These are phyloP conservation scores for Asterella californica DNA, from an alignment of 225 moss, liverwort and hornwort genomes.

Conservation along the genomic window DNA sequence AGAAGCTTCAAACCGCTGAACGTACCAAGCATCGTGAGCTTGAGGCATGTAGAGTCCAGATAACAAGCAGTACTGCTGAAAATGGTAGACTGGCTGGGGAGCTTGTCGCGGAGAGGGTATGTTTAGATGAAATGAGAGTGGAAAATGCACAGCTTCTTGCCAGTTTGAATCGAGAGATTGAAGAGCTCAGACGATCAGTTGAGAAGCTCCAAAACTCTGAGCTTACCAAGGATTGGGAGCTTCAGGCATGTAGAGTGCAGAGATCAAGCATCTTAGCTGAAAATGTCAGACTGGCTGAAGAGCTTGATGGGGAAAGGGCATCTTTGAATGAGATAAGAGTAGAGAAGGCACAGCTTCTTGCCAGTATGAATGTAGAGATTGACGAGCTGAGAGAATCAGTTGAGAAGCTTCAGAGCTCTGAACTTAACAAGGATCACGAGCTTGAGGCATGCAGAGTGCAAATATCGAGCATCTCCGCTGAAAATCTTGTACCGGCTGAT, in stretches of 20 bases:
- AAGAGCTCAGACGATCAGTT: conserved; percentile 13
- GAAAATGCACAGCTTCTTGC: conserved; percentile 22
- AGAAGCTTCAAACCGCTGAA: conserved; percentile 22
- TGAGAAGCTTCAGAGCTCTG: conserved; percentile 26
- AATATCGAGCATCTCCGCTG: conserved; percentile 20
- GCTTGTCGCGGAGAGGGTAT: conserved; percentile 16
- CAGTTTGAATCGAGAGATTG: conserved; percentile 23
- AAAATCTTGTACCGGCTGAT: conserved; percentile 21
- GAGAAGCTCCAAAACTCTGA: conserved; percentile 27
- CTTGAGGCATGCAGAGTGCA: conserved; percentile 22
- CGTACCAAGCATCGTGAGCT: conserved; percentile 11
- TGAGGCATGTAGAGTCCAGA: conserved; percentile 7
- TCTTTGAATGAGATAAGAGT: conserved; percentile 22
- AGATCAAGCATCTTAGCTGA: conserved; percentile 26
- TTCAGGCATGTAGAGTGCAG: conserved; percentile 19
- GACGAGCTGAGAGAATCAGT: conserved; percentile 7
- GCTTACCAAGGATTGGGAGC: conserved; percentile 21
- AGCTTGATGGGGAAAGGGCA: conserved; percentile 21
- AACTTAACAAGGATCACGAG: conserved; percentile 22
- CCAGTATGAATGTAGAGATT: neutral
- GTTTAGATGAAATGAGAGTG: conserved; percentile 18
- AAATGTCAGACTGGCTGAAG: conserved; percentile 22
- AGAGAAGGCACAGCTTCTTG: conserved; percentile 21
- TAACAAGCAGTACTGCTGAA: conserved; percentile 24
- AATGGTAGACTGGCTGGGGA: conserved; percentile 22